phyloP scores from a whole-genome alignment of 2,329 filamentous ascomycete species.

The Neofusicoccum kwambonambiense region DNA sequence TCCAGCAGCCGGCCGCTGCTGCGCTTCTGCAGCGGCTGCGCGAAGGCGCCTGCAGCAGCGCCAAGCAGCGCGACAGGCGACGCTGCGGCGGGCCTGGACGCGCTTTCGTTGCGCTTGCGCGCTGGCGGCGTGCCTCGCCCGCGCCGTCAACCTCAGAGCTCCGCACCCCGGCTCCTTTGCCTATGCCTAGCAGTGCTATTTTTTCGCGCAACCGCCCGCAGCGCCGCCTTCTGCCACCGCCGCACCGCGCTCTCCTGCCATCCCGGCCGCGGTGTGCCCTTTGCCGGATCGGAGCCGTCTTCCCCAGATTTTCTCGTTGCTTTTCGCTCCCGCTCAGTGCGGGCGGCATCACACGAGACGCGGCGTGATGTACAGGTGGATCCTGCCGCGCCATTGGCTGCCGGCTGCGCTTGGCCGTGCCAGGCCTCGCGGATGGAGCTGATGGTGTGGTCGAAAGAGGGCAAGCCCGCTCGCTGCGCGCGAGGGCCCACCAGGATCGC shows the following conservation, averaged over 20 bases:
- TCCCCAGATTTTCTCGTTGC: conserved; percentile 17
- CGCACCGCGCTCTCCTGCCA: background rate
- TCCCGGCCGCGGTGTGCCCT: conserved; percentile 3
- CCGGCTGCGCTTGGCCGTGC: conserved; percentile 9
- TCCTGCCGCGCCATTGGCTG: conserved; percentile 5
- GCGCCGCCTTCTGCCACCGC: background rate
- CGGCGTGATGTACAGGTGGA: conserved; percentile 11
- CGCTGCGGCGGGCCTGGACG: background rate
- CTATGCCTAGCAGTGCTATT: background rate
- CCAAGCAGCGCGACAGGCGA: background rate
- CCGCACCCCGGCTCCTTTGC: background rate
- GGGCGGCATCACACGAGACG: conserved; percentile 12
- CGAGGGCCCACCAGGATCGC: conserved; percentile 13
- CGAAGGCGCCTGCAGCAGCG: background rate
- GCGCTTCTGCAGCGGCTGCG: no score
- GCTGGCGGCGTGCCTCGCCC: background rate
- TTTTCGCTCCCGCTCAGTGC: conserved; percentile 13
- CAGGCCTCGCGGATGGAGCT: conserved; percentile 1
- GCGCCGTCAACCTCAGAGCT: background rate
- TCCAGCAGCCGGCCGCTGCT: background rate
- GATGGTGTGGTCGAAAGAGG: background rate
- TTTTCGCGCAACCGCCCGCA: conserved; percentile 11
- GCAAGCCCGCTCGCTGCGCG: background rate
- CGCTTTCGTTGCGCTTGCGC: background rate
- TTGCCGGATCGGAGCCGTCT: conserved; percentile 7